Conservation (phyloP, 148 eudicot species). For the Vaccinium macrocarpon region DNA sequence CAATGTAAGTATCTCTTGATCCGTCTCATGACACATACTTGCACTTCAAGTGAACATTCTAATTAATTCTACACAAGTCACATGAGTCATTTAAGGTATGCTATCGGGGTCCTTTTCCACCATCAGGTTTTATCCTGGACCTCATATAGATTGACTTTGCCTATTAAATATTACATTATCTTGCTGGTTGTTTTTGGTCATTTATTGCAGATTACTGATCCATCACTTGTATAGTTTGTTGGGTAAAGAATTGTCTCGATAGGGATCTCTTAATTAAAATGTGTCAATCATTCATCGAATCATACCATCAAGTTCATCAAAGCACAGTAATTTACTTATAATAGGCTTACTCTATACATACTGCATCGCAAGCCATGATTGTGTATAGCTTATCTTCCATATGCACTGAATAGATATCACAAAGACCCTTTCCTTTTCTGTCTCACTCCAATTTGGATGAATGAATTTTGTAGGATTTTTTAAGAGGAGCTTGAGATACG, state of each 20-base stretch:
- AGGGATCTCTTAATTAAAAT: not conserved
- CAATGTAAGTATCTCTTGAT: slow-evolving; percentile 41
- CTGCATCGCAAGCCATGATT: not conserved
- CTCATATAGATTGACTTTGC: not conserved
- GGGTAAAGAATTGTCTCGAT: not conserved
- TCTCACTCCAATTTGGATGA: too few relatives aligned
- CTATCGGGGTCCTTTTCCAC: not conserved
- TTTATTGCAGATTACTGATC: not conserved
- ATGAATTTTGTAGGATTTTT: too few relatives aligned
- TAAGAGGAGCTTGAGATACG: too few relatives aligned
- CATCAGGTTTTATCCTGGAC: not conserved
- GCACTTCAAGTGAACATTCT: not conserved
- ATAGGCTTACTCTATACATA: not conserved
- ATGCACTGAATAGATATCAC: not conserved
- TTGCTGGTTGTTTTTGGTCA: not conserved
- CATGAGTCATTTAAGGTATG: not conserved
- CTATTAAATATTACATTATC: not conserved
- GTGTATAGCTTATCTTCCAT: not conserved
- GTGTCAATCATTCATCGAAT: not conserved
- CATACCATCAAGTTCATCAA: not conserved
- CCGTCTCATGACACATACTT: not conserved
- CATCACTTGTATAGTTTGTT: not conserved
- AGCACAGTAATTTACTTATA: not conserved
- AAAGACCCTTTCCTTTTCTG: slow-evolving; percentile 8
- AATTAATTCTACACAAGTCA: not conserved